Evolutionary conservation across 371 early-diverging fungal genomes (phyloP).

Genomic region (Mucor saturninus): DNA sequence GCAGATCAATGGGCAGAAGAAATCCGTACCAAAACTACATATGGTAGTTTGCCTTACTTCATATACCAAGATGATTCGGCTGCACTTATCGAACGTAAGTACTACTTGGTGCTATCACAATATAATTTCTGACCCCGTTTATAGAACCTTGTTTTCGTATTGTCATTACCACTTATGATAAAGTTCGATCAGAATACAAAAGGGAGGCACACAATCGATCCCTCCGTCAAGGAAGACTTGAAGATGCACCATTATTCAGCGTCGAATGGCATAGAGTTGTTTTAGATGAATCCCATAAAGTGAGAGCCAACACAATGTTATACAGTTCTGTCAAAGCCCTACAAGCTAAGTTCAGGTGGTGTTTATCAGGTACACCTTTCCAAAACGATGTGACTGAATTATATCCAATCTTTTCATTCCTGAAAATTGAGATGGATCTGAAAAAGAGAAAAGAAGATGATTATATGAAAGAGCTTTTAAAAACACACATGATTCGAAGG

Average conservation of each 20-base stretch:
- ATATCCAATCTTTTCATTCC: conserved; percentile 43
- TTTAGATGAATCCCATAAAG: conserved; percentile 87
- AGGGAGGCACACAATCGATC: conserved; percentile 2
- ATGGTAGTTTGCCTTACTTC: conserved; percentile 50
- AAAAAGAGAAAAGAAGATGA: conserved; percentile 29
- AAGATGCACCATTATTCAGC: conserved; percentile 37
- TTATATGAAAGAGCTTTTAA: conserved; percentile 35
- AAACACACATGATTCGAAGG: conserved; percentile 46
- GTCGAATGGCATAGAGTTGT: conserved; percentile 59
- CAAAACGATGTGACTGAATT: conserved; percentile 59
- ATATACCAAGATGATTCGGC: conserved; percentile 39
- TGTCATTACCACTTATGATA: conserved; percentile 49
- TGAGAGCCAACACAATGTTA: conserved; percentile 46
- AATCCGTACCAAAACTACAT: conserved; percentile 58
- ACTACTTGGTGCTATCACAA: not conserved
- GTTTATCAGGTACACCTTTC: conserved; percentile 82
- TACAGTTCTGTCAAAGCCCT: conserved; percentile 34
- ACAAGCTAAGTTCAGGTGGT: conserved; percentile 67
- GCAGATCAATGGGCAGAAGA: conserved; percentile 74
- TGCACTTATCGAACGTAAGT: conserved; percentile 42
- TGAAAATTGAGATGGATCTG: conserved; percentile 28
- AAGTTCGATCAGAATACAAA: conserved; percentile 38
- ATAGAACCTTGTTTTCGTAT: conserved; percentile 46
- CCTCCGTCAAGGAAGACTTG: too few species aligned
- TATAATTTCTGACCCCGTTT: not conserved